phyloP scores from a whole-genome alignment of 1,284 basidiomycete species.

The Pseudozyma sp. region DNA sequence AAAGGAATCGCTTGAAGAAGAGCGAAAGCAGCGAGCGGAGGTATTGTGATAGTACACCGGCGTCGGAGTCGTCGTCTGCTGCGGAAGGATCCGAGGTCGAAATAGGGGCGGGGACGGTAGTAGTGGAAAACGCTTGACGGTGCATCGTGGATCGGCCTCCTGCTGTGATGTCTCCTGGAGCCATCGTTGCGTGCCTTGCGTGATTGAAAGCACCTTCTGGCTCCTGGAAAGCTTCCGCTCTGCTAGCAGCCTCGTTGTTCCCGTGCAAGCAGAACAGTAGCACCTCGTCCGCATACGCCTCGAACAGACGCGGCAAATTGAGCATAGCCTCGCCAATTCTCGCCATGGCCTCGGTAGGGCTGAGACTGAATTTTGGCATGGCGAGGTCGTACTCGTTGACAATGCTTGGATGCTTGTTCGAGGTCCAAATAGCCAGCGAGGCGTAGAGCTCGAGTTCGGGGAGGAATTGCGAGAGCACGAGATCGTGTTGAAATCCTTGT shows the following conservation, averaged over 20 bases:
- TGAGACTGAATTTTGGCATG: conserved; percentile 92
- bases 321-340: conserved; percentile 90
- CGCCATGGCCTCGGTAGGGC: conserved; percentile 87
- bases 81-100: conserved; percentile 20
- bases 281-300: conserved; percentile 91
- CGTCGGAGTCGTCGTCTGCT: conserved; percentile 46
- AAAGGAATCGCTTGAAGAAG: conserved; percentile 73
- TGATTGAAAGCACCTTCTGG: background rate
- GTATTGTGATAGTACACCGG: conserved; percentile 77
- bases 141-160: conserved; percentile 37
- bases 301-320: conserved; percentile 91
- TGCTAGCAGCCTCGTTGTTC: conserved; percentile 5
- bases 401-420: conserved; percentile 46
- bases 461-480: conserved; percentile 85
- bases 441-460: conserved; percentile 81
- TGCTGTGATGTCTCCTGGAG: background rate
- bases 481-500: conserved; percentile 81
- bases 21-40: conserved; percentile 80
- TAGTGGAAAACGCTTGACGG: conserved; percentile 36
- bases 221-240: conserved; percentile 72
- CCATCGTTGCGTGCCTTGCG: conserved; percentile 20
- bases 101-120: conserved; percentile 70
- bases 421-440: conserved; percentile 77
- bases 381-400: conserved; percentile 75
- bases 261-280: conserved; percentile 75